phyloP scores from a whole-genome alignment of 805 yeast species.

The Zygosaccharomyces bailii region DNA sequence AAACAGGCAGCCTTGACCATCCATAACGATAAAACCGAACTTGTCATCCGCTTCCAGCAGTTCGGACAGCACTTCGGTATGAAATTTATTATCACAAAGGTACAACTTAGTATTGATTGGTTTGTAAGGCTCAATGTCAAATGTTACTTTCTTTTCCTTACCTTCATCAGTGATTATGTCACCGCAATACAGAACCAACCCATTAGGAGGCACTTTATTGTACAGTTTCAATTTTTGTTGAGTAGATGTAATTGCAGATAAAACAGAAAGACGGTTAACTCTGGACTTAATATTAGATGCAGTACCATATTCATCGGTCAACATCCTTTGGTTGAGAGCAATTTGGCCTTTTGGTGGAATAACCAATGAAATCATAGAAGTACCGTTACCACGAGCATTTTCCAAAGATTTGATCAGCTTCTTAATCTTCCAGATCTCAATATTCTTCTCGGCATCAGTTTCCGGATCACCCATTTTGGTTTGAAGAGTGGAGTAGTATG shows the following conservation, averaged over 20 bases:
- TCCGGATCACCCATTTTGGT: constrained; percentile 31
- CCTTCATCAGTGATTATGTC: constrained; percentile 97
- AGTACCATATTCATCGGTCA: constrained; percentile 98
- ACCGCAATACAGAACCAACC: constrained; percentile 96
- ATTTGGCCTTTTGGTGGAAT: constrained; percentile 96
- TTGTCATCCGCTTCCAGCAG: constrained; percentile 91
- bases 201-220: constrained; percentile 87
- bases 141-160: constrained; percentile 92
- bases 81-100: constrained; percentile 96
- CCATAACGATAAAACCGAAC: constrained; percentile 98
- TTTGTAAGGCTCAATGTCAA: constrained; percentile 98
- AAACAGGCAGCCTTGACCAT: constrained; percentile 96
- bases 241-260: constrained; percentile 96
- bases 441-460: constrained; percentile 89
- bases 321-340: constrained; percentile 79
- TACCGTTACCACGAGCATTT: constrained; percentile 95
- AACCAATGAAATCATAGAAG: constrained; percentile 96
- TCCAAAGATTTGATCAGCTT: constrained; percentile 86
- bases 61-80: constrained; percentile 94
- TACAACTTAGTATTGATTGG: constrained; percentile 97
- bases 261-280: constrained; percentile 91
- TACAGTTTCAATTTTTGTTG: constrained; percentile 94
- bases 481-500: neutral
- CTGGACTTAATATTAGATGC: constrained; percentile 98
- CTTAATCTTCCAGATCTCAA: constrained; percentile 98